Evolutionary conservation across 352 stramenopile genomes (phyloP).

Genomic region (Pythium brassicae): DNA sequence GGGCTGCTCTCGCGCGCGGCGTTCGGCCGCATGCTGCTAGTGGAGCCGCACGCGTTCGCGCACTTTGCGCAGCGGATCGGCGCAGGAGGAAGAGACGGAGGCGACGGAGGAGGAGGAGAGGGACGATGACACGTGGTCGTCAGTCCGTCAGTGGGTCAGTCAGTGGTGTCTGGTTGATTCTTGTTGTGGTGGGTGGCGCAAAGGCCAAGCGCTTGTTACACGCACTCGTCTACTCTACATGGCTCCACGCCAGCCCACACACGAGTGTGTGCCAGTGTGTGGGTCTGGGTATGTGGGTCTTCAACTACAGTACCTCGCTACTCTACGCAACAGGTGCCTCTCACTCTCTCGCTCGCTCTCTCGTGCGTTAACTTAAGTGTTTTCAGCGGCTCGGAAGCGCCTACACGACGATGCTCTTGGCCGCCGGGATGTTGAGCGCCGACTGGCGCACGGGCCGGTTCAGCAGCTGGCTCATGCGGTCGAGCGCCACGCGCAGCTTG

Average conservation of each 20-base stretch:
- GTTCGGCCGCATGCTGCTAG: slow-evolving; percentile 46
- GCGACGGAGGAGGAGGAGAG: too few species aligned
- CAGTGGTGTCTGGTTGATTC: too few species aligned
- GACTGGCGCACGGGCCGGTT: slow-evolving; percentile 72
- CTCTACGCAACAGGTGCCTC: not conserved
- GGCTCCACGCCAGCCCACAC: too few species aligned
- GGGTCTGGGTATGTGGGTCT: not conserved
- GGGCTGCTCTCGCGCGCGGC: slow-evolving; percentile 36
- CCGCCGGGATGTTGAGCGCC: slow-evolving; percentile 49
- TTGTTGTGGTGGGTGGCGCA: too few species aligned
- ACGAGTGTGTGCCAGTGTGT: too few species aligned
- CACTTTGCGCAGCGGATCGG: slow-evolving; percentile 50
- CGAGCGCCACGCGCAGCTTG: slow-evolving; percentile 54
- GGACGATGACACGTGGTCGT: too few species aligned
- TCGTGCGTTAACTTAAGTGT: too few species aligned
- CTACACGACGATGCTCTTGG: slow-evolving; percentile 73
- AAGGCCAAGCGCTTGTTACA: too few species aligned
- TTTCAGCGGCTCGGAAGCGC: too few species aligned
- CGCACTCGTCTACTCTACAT: not conserved
- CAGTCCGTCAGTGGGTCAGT: too few species aligned
- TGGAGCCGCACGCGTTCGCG: slow-evolving; percentile 39
- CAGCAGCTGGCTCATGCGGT: slow-evolving; percentile 68
- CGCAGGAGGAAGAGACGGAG: not conserved
- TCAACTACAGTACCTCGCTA: not conserved
- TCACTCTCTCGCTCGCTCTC: not conserved